Evolutionary conservation across 1,284 basidiomycete genomes (phyloP).

Genomic region (Neotropicomus parvogracilis): DNA sequence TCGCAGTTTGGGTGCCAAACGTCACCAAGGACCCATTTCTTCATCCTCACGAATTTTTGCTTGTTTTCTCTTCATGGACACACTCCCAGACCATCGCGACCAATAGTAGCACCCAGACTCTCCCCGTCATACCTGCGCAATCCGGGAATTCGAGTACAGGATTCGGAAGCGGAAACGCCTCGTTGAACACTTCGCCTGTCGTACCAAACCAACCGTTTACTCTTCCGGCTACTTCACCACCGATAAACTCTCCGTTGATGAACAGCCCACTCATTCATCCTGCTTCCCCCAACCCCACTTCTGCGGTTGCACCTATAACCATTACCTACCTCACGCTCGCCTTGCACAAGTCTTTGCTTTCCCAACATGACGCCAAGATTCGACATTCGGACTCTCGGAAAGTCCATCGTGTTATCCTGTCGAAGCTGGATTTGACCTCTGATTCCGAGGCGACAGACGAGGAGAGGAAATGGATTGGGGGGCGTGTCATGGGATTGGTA

Average conservation of each 20-base stretch:
- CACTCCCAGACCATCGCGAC: slow-evolving; percentile 21
- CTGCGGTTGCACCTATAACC: slow-evolving; percentile 1
- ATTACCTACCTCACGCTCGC: slow-evolving; percentile 41
- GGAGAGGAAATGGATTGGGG: slow-evolving; percentile 27
- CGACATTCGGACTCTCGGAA: slow-evolving; percentile 55
- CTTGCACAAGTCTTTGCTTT: slow-evolving; percentile 47
- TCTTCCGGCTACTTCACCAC: slow-evolving; percentile 1
- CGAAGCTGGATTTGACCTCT: slow-evolving; percentile 43
- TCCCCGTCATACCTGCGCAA: slow-evolving; percentile 7
- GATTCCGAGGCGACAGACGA: slow-evolving; percentile 33
- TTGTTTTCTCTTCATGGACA: slow-evolving; percentile 38
- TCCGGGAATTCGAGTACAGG: slow-evolving; percentile 15
- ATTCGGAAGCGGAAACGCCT: slow-evolving; percentile 12
- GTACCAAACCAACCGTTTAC: slow-evolving; percentile 11
- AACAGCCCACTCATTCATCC: slow-evolving; percentile 7
- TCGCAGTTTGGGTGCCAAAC: slow-evolving; percentile 42
- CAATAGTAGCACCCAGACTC: slow-evolving; percentile 12
- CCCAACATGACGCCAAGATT: slow-evolving; percentile 50
- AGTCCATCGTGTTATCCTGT: slow-evolving; percentile 56
- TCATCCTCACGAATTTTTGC: slow-evolving; percentile 53
- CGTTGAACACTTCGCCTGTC: slow-evolving; percentile 15
- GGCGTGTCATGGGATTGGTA: slow-evolving; percentile 39
- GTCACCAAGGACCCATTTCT: slow-evolving; percentile 76
- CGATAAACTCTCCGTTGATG: slow-evolving; percentile 10
- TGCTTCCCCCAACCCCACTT: background rate